Percentiles rank a stretch among this genome's conserved stretches.
Evolutionary conservation across 495 filamentous ascomycete genomes (phyloP).

Genomic region (Penicillium dipodomyicola): DNA sequence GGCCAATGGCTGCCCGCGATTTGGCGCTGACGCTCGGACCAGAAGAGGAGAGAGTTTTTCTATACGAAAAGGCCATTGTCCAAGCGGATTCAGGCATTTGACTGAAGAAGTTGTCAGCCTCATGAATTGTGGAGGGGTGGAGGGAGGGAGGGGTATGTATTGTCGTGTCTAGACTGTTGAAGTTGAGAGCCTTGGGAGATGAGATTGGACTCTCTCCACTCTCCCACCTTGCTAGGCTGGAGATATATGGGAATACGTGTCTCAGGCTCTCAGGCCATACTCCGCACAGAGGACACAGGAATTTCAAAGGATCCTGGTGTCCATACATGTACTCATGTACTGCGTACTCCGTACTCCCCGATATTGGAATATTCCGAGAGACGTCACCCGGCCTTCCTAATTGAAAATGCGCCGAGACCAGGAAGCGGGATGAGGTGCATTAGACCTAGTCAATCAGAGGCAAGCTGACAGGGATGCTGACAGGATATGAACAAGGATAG

Average conservation of each 20-base stretch:
- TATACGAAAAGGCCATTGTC: not conserved
- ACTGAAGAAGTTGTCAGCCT: constrained; percentile 6
- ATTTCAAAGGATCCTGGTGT: not conserved
- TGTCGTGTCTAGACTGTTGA: not conserved
- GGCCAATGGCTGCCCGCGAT: constrained; percentile 11
- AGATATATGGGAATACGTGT: not conserved
- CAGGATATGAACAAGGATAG: not conserved
- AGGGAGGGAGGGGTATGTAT: not conserved
- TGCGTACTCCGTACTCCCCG: too few relatives aligned
- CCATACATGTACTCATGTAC: not conserved
- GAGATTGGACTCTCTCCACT: not conserved
- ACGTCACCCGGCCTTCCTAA: not conserved
- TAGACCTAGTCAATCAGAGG: not conserved
- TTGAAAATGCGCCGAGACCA: not conserved
- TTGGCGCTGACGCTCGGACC: constrained; percentile 18
- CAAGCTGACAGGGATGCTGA: not conserved
- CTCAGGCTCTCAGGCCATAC: not conserved
- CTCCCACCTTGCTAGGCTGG: not conserved
- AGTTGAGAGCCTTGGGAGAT: not conserved
- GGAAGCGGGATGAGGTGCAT: not conserved
- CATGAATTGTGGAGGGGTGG: not conserved
- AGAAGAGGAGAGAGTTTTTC: constrained; percentile 9
- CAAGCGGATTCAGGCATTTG: not conserved
- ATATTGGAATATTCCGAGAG: not conserved
- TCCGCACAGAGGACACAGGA: not conserved